Evolutionary conservation across 1,139 yeast species (phyloP).

Genomic region (Diutina siamensis): DNA sequence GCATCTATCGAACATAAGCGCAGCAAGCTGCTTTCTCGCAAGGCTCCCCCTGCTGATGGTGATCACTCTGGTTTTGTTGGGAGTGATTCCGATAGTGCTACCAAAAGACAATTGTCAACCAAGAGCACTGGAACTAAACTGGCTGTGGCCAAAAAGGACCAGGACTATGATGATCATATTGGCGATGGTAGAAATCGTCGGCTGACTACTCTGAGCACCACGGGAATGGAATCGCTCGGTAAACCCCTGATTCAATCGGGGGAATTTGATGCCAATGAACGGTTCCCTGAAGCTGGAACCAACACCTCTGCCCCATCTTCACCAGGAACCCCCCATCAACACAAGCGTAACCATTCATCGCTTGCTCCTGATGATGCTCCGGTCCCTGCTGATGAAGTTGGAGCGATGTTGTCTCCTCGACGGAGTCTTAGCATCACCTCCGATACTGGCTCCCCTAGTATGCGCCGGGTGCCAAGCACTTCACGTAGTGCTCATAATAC

Average conservation of each 20-base stretch:
- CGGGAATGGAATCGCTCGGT: background rate
- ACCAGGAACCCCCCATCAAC: background rate
- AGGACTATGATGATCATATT: background rate
- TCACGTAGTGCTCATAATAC: background rate
- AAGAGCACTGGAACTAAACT: no score
- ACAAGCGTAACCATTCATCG: background rate
- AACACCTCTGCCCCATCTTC: background rate
- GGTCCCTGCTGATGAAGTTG: background rate
- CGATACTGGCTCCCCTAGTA: background rate
- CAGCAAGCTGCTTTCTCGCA: background rate
- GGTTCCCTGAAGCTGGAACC: background rate
- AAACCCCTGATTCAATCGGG: background rate
- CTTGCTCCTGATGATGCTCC: slow-evolving; percentile 3
- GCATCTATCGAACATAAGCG: background rate
- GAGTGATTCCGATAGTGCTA: no score
- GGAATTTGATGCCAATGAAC: background rate
- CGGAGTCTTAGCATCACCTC: background rate
- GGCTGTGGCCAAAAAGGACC: no score
- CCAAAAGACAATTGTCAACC: no score
- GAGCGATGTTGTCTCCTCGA: background rate
- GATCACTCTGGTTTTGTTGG: no score
- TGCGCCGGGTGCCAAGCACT: background rate
- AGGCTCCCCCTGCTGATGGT: background rate
- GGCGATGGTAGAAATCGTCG: background rate
- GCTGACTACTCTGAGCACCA: background rate